Base-by-base conservation (phyloP, 306 rosid genomes). In the Casuarina glauca region DNA sequence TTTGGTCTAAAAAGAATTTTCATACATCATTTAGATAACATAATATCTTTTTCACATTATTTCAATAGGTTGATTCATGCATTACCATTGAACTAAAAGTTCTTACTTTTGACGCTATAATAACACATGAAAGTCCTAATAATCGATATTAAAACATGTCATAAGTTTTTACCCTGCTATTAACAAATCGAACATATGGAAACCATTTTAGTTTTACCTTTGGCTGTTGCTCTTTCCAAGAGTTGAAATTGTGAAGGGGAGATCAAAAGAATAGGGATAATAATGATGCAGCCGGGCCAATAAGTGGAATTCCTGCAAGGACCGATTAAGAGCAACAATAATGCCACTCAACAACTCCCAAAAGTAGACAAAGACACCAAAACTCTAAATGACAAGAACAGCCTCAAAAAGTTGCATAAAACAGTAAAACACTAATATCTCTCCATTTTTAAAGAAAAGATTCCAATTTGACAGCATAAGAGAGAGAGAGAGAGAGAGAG, bases 351-450 rank as follows among this genome's bases (percentile, higher is more conserved):
- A 84, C 91, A 83, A 87, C 82, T 74, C 63, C 83, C 42, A 77
- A 89, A 89, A 79, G 83, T 58, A 69, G 93, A 90, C 88, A 83
- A 74, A 45, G 89, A 81, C 88, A 78, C 74, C 85, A 74, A 88
- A 66, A 82, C 83, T 77, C 88, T 66, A 81, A 83, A 84, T 74
- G 90, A 85, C 88, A 86, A 89, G 82, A 82, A 49, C 86, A 74
- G 70, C 86, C 79, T 76, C 87, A 78, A 57, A 82, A 78, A 82
- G 61, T 74, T 81, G 63, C 52, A 17, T 53, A 77, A 70, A 61
- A 13, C 81, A 57, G 43, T 75, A 55, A 38, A 57, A 42, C 15
- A 32, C 58, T 77, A 62, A 64, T 55, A 60, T 9, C 76, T 74
- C 63, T 67, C 69, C 78, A 87, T 82, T 82, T 83, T 80, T 74